Evolutionary conservation across 2,329 filamentous ascomycete genomes (phyloP).

Genomic region (Chrysoporthe deuterocubensis): DNA sequence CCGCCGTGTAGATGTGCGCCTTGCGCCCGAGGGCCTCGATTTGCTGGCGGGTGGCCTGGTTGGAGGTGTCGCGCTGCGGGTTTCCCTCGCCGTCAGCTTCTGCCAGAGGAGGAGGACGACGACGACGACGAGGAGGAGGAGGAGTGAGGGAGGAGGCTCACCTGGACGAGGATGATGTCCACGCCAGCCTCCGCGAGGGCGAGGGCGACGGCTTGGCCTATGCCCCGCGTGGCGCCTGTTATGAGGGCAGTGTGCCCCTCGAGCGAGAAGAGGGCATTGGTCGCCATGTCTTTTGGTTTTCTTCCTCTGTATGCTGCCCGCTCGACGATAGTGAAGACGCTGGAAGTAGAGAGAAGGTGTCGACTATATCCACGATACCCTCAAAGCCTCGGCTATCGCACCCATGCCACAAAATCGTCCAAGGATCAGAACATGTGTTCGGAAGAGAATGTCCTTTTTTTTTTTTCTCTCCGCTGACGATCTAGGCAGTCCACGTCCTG

Average conservation of each 20-base stretch:
- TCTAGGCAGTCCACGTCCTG: neutral
- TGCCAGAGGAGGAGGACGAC: neutral
- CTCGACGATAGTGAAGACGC: neutral
- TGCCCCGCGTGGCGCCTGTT: conserved; percentile 62
- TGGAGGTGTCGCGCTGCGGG: conserved; percentile 40
- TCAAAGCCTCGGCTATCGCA: neutral
- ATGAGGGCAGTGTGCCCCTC: conserved; percentile 60
- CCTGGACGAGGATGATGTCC: conserved; percentile 60
- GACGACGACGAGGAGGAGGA: neutral
- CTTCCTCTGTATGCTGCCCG: neutral
- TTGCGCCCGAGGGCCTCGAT: conserved; percentile 70
- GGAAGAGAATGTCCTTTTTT: neutral
- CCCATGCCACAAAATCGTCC: neutral
- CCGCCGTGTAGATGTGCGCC: conserved; percentile 69
- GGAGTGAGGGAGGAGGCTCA: conserved; percentile 31
- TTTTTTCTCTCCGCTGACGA: neutral
- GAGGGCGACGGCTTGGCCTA: conserved; percentile 60
- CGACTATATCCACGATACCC: neutral
- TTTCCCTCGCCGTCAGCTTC: too few relatives aligned
- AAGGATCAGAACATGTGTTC: neutral
- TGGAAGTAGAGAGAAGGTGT: neutral
- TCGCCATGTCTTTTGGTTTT: conserved; percentile 29
- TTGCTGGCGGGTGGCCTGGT: conserved; percentile 59
- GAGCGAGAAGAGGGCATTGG: conserved; percentile 52
- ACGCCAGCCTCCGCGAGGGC: conserved; percentile 63